Conservation (phyloP, 257 asterid species). For the Sherardia arvensis region DNA sequence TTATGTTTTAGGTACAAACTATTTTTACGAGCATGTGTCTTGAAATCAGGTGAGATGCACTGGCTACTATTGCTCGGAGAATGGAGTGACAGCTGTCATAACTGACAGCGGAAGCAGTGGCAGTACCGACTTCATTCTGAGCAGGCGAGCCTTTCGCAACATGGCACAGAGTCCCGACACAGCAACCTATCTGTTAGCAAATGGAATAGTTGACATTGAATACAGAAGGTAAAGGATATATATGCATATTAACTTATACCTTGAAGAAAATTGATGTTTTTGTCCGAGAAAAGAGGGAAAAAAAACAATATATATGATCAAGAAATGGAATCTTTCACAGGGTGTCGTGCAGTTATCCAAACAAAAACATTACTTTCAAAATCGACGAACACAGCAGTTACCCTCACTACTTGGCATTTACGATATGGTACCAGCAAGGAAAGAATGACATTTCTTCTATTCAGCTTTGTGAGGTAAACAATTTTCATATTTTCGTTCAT, state of each 20-base stretch:
- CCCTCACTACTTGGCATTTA: conserved; percentile 74
- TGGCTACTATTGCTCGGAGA: conserved; percentile 48
- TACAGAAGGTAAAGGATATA: conserved; percentile 44
- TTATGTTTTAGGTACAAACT: neutral
- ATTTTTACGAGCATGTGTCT: neutral
- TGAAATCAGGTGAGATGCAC: conserved; percentile 68
- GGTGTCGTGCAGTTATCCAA: conserved; percentile 76
- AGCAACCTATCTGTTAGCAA: conserved; percentile 48
- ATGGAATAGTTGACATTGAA: conserved; percentile 53
- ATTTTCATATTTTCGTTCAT: neutral
- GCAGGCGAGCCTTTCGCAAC: conserved; percentile 50
- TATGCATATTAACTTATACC: neutral
- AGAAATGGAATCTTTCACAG: conserved; percentile 20
- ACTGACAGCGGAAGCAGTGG: conserved; percentile 67
- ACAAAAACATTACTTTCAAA: conserved; percentile 54
- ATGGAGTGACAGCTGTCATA: conserved; percentile 54
- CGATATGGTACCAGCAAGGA: conserved; percentile 76
- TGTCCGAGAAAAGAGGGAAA: neutral
- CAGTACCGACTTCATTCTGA: conserved; percentile 63
- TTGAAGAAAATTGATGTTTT: neutral
- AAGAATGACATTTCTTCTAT: conserved; percentile 63
- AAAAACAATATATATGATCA: no score
- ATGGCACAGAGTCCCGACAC: conserved; percentile 68
- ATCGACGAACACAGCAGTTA: conserved; percentile 60
- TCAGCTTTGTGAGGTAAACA: conserved; percentile 73